Conservation (phyloP, 352 stramenopile species). For the Phytophthora parvispora region DNA sequence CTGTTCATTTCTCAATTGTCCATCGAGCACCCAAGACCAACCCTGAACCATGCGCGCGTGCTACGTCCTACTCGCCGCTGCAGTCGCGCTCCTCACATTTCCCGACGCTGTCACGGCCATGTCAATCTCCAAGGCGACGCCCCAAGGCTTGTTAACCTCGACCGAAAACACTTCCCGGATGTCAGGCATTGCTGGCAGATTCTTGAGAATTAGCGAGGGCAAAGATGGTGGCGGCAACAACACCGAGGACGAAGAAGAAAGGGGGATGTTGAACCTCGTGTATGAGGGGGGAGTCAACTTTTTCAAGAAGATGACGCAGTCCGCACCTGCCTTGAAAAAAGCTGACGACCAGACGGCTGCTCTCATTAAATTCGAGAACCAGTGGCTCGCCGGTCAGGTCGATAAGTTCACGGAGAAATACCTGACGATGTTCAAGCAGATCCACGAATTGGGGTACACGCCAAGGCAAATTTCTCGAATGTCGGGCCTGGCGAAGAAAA, state of each 20-base stretch:
- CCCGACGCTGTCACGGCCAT: neutral
- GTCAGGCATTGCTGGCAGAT: neutral
- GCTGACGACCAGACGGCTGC: neutral
- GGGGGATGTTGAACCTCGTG: neutral
- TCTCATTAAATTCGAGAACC: neutral
- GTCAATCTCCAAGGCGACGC: neutral
- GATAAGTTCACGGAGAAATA: neutral
- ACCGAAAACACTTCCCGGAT: neutral
- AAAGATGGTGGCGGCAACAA: neutral
- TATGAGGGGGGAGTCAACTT: neutral
- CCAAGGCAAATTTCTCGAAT: neutral
- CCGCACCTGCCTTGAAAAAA: neutral
- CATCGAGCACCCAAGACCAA: neutral
- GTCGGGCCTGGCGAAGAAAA: neutral
- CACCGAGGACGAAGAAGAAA: neutral
- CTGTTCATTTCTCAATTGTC: neutral
- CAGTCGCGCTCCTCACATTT: neutral
- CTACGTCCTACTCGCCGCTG: neutral
- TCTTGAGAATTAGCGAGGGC: neutral
- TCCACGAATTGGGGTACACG: neutral
- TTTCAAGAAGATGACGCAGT: neutral
- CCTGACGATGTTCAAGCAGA: neutral
- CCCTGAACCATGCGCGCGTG: neutral
- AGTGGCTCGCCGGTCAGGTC: neutral
- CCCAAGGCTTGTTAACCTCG: neutral